These are phyloP conservation scores for Aspergillus sclerotiicarbonarius DNA, from an alignment of 495 filamentous ascomycete genomes.

Conservation along the genomic window DNA sequence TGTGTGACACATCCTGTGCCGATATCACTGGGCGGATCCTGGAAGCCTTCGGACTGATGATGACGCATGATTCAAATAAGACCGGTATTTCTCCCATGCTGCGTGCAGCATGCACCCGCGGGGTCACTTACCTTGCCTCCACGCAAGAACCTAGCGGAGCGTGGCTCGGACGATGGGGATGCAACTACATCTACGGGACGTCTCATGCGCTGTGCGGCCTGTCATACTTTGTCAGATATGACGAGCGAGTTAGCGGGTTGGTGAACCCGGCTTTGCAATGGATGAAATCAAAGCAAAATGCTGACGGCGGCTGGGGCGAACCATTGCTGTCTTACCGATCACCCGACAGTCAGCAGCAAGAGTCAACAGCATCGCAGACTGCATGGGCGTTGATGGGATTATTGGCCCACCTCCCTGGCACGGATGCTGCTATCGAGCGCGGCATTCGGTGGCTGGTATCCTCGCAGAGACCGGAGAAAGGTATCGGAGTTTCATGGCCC, in stretches of 20 bases:
- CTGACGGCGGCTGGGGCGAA: slow-evolving; percentile 41
- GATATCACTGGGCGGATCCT: slow-evolving; percentile 39
- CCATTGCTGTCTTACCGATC: slow-evolving; percentile 25
- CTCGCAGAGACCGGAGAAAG: slow-evolving; percentile 2
- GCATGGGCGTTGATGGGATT: background rate
- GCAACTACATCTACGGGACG: slow-evolving; percentile 40
- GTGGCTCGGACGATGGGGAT: slow-evolving; percentile 41
- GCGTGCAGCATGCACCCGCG: background rate
- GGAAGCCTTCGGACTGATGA: slow-evolving; percentile 37
- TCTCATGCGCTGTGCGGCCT: slow-evolving; percentile 33
- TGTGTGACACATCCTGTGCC: slow-evolving; percentile 34
- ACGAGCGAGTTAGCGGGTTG: slow-evolving; percentile 3
- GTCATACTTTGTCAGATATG: slow-evolving; percentile 11
- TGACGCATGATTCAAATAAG: slow-evolving; percentile 5
- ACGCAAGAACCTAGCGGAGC: slow-evolving; percentile 28
- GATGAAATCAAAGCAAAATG: slow-evolving; percentile 30
- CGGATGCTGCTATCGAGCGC: slow-evolving; percentile 14
- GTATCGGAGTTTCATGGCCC: slow-evolving; percentile 24
- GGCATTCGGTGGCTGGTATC: slow-evolving; percentile 23
- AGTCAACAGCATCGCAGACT: background rate
- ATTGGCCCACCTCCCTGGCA: slow-evolving; percentile 13
- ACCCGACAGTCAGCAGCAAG: slow-evolving; percentile 4
- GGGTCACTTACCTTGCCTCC: slow-evolving; percentile 17
- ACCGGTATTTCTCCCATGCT: background rate
- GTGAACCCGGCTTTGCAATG: slow-evolving; percentile 16